These are phyloP conservation scores for Daldinia loculata DNA, from an alignment of 495 filamentous ascomycete genomes.

Conservation along the genomic window DNA sequence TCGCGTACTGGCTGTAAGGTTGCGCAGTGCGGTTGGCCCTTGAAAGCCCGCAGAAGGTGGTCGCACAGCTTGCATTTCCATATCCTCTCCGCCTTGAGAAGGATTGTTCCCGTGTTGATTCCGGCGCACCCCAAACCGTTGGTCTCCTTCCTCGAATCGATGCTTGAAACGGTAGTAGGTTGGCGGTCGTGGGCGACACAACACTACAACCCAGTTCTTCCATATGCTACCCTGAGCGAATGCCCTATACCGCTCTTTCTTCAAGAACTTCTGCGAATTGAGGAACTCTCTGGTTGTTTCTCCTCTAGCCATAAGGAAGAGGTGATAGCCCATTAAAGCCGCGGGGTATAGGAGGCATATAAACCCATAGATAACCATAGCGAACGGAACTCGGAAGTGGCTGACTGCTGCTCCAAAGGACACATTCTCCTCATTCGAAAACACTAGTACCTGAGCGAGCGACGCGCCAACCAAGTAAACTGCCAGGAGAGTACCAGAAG, in stretches of 20 bases:
- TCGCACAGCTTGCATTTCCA: constrained; percentile 58
- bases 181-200: constrained; percentile 84
- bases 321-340: constrained; percentile 84
- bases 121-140: constrained; percentile 68
- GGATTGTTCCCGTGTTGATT: constrained; percentile 20
- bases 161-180: constrained; percentile 90
- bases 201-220: constrained; percentile 82
- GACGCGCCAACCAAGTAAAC: constrained; percentile 78
- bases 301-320: constrained; percentile 87
- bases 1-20: constrained; percentile 33
- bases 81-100: constrained; percentile 34
- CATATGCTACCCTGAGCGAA: constrained; percentile 81
- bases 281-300: constrained; percentile 97
- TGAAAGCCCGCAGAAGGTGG: constrained; percentile 43
- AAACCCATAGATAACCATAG: constrained; percentile 85
- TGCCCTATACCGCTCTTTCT: constrained; percentile 88
- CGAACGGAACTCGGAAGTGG: constrained; percentile 80
- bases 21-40: constrained; percentile 47
- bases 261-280: constrained; percentile 92
- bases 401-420: constrained; percentile 73
- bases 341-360: constrained; percentile 81
- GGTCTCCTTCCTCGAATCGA: constrained; percentile 80
- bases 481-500: constrained; percentile 74
- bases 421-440: constrained; percentile 64
- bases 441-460: constrained; percentile 80